A percentile compares a stretch with the other conserved stretches of the same genome.
Evolutionary conservation across 2,329 filamentous ascomycete genomes (phyloP).

Genomic region (Sporothrix variecibatus): DNA sequence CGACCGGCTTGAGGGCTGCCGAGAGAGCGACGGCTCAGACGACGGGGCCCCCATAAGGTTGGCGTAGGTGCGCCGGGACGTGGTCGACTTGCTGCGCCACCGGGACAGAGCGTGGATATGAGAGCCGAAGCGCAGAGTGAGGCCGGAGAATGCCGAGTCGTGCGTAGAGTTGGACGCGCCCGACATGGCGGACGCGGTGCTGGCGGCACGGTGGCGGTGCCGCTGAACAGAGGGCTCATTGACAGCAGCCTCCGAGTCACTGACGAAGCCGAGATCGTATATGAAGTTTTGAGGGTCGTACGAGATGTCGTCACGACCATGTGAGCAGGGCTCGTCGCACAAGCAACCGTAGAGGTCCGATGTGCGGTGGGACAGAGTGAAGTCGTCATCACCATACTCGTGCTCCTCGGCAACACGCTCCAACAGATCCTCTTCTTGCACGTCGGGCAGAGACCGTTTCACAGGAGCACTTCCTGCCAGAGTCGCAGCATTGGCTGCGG

Average conservation of each 20-base stretch:
- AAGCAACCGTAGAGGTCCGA: conserved; percentile 64
- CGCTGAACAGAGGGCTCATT: background rate
- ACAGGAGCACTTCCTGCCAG: conserved; percentile 51
- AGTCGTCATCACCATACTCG: background rate
- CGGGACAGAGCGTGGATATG: conserved; percentile 57
- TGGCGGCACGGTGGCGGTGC: conserved; percentile 18
- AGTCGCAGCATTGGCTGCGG: conserved; percentile 47
- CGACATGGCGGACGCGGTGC: conserved; percentile 25
- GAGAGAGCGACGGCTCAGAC: conserved; percentile 74
- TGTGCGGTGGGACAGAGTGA: background rate
- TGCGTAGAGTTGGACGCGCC: background rate
- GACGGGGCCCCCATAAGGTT: conserved; percentile 57
- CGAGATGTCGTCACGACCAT: conserved; percentile 45
- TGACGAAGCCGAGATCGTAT: conserved; percentile 68
- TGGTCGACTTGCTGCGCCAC: conserved; percentile 46
- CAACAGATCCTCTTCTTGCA: conserved; percentile 82
- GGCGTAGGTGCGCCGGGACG: conserved; percentile 48
- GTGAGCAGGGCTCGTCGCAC: conserved; percentile 65
- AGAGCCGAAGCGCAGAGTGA: conserved; percentile 67
- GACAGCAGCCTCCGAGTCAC: conserved; percentile 60
- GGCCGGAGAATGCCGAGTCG: conserved; percentile 62
- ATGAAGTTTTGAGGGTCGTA: conserved; percentile 52
- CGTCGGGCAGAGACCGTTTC: conserved; percentile 73
- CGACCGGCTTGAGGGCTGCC: conserved; percentile 71
- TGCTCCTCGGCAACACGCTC: conserved; percentile 57